phyloP scores from a whole-genome alignment of 73 alveolate genomes.

The Tetrahymena elliotti region DNA sequence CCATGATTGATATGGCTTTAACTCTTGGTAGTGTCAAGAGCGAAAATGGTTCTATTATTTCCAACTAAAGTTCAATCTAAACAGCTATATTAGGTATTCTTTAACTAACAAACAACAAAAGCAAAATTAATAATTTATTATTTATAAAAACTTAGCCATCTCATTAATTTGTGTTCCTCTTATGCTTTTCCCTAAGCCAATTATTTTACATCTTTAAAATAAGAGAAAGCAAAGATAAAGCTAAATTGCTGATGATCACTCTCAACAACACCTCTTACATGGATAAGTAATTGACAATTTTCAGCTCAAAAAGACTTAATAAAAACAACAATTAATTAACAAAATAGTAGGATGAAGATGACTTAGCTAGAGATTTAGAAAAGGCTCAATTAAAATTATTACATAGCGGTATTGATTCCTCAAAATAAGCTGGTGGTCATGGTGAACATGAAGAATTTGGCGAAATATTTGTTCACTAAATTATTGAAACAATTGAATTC shows the following conservation, averaged over 20 bases:
- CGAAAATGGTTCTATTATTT: conserved; percentile 56
- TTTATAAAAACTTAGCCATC: neutral
- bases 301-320: neutral
- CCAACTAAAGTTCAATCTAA: conserved; percentile 48
- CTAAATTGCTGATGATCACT: neutral
- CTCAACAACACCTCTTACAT: neutral
- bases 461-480: conserved; percentile 84
- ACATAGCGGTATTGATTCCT: neutral
- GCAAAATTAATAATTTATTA: too few relatives aligned
- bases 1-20: conserved; percentile 85
- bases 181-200: conserved; percentile 86
- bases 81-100: conserved; percentile 23
- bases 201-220: conserved; percentile 43
- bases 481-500: conserved; percentile 82
- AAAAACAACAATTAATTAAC: neutral
- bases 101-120: too few relatives aligned
- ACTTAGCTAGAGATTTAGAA: conserved; percentile 4
- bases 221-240: neutral
- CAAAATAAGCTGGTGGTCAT: neutral
- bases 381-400: neutral
- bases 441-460: conserved; percentile 57
- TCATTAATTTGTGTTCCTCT: conserved; percentile 61
- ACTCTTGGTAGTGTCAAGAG: conserved; percentile 54
- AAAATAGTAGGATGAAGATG: neutral
- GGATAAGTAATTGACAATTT: neutral